Evolutionary conservation across 805 yeast genomes (phyloP), one percentile per base, ranked within the genome.

Genomic region (Candida arabinofermentans): DNA sequence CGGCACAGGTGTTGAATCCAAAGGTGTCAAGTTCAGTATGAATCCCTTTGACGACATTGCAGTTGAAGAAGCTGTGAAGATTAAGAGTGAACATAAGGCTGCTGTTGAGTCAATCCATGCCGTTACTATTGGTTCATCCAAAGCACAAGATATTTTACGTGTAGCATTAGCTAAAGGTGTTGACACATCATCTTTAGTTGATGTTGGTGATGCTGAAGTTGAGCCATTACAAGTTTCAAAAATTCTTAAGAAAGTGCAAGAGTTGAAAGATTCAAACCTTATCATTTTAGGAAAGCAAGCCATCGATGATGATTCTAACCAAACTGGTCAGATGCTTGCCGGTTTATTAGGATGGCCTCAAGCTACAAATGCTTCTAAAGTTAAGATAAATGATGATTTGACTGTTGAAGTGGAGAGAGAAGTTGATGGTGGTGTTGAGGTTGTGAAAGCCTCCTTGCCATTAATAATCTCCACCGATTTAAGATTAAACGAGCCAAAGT

Each of bases 31-130:
- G 68, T 89, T 83, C 71, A 78, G 88, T 58, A 87, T 91, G 64
- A 93, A 93, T 63, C 99, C 99, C 42, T 93, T 93, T 66, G 93
- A 96, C 67, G 99, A 93, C 66, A 93, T 93, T 60, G 99, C 99
- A 8, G 61, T 93, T 40, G 99, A 93, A 66, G 99, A 93, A 64
- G 95, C 98, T 1, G 70, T 90, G 32, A 77, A 83, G 53, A 75
- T 93, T 54, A 80, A 75, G 56, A 88, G 84, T 51, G 70, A 71
- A 29, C 66, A 83, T 61, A 81, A 82, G 56, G 74, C 61, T 8
- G 62, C 76, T 37, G 96, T 89, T 14, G 96, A 88, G 50, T 69
- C 72, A 37, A 81, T 91, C 49, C 96, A 90, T 60, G 96, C 93
- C 5, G 96, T 91, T 12, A 81, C 96, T 3, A 86, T 90, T 50